Base-by-base conservation (phyloP, 1,139 yeast species). In the Lodderomyces oxycetoniae region DNA sequence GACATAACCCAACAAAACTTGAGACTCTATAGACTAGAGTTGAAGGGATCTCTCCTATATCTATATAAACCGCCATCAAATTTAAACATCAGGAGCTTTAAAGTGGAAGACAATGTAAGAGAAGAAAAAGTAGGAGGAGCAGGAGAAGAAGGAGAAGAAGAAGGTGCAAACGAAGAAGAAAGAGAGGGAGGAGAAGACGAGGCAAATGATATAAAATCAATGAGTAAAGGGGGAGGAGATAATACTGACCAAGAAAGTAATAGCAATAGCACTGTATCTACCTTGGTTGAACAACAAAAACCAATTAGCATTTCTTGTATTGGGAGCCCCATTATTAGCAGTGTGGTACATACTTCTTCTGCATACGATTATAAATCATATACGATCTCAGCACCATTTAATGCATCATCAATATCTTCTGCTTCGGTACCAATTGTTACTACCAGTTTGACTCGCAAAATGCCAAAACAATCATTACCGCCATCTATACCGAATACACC, bases 1-100 rank as follows among this genome's bases (percentile, higher is more conserved):
- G 69, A 66, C 28, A 66, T 66, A 36, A 52, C 54, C 35, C 73
- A 63, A 29, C 61, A 58, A 15, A 52, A 59, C 25, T 51, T 71
- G 45, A 69, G 68, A 42, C 49, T 81, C 23, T 74, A 61, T 44
- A 65, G 81, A 37, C 83, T 79, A 0, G 88, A 80, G 50, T 59
- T 83, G 42, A 74, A 68, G 46, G 93, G 93, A 6, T 70, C 85
- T 1, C 67, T 67, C 34, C 53, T 83, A 36, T 66, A 67, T 41
- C 51, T 83, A 17, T 79, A 71, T 57, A 79, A 74, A 47, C 64
- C 77, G 5, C 75, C 78, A 1, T 51, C 65, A 8, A 72, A 61
- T 27, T 44, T 71, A 29, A 71, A 66, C 46, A 67, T 75, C 27
- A 74, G 66, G 47, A 59, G 60, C 40, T 75, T 79, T 49, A 38